Evolutionary conservation across 257 asterid genomes (phyloP).

Genomic region (Gynochthodes officinalis): DNA sequence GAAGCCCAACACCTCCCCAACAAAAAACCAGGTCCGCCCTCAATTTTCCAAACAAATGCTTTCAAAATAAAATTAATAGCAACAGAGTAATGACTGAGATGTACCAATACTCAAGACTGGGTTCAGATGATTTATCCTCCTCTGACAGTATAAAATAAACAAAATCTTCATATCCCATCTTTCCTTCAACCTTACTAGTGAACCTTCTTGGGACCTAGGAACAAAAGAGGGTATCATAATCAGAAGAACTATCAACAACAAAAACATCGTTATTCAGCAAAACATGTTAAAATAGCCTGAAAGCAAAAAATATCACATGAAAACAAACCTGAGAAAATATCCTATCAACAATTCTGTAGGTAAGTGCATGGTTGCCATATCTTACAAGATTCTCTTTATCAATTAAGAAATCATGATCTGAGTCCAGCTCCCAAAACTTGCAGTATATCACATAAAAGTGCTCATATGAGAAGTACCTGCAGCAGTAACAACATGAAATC

Average conservation of each 20-base stretch:
- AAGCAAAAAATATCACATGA: conserved; percentile 19
- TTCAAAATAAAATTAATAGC: neutral
- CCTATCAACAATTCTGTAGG: conserved; percentile 98
- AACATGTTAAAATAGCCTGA: conserved; percentile 21
- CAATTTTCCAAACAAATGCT: neutral
- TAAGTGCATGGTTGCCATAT: conserved; percentile 98
- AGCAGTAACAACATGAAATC: conserved; percentile 24
- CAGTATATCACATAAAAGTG: conserved; percentile 99
- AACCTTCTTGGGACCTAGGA: conserved; percentile 91
- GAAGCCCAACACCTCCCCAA: neutral
- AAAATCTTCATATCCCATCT: conserved; percentile 99
- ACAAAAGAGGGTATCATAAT: conserved; percentile 30
- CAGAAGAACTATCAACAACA: conserved; percentile 7
- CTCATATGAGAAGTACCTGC: conserved; percentile 97
- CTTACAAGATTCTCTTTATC: conserved; percentile 97
- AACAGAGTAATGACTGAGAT: conserved; percentile 23
- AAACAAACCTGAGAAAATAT: conserved; percentile 95
- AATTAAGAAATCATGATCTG: conserved; percentile 95
- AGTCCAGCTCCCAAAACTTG: conserved; percentile 99
- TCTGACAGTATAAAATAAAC: conserved; percentile 96
- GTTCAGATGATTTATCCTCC: conserved; percentile 97
- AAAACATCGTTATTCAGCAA: conserved; percentile 19
- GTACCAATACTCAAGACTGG: conserved; percentile 95
- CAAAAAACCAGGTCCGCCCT: neutral
- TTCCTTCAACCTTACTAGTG: conserved; percentile 98